Evolutionary conservation across 805 yeast species (phyloP), one percentile per base, ranked within the genome.

Genomic region (Hanseniaspora hatyaiensis): DNA sequence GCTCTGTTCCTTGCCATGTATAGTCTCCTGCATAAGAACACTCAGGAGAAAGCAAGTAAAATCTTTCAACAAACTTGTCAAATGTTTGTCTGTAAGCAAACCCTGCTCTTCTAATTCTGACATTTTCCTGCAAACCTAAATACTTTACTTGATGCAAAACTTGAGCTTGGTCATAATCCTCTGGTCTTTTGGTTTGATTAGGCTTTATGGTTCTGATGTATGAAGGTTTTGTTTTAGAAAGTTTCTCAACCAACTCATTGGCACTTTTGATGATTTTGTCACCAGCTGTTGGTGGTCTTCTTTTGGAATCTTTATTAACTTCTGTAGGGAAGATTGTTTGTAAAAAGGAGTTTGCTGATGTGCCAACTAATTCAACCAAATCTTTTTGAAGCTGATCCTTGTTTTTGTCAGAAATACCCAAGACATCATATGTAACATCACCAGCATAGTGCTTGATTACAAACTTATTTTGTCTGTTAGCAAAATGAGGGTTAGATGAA

Each of bases 181-280:
- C 69, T 13, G 98, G 94, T 6, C 89, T 80, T 59, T 85, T 83
- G 53, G 86, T 81, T 66, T 88, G 95, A 64, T 92, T 92, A 19
- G 98, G 98, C 63, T 92, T 92, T 62, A 92, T 92, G 2, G 98
- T 92, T 70, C 98, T 81, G 55, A 92, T 92, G 62, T 92, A 92
- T 0, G 96, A 86, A 2, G 98, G 98, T 52, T 80, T 81, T n/a
- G 96, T 80, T 54, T 78, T 78, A 0, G 96, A 83, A 52, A 92
- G 70, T 0, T 96, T 92, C 28, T 82, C 86, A 43, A 89, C 95
- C 53, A 92, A 69, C 23, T 78, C 77, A 59, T 92, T 92, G 12
- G 99, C 99, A 61, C 94, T 81, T 52, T 70, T 73, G 62, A 87
- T 89, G 63, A 92, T 92, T 61, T 86, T 89, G 61, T 92, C 97